phyloP scores from a whole-genome alignment of 2,329 filamentous ascomycete genomes.

The Harringtonia aguacate region DNA sequence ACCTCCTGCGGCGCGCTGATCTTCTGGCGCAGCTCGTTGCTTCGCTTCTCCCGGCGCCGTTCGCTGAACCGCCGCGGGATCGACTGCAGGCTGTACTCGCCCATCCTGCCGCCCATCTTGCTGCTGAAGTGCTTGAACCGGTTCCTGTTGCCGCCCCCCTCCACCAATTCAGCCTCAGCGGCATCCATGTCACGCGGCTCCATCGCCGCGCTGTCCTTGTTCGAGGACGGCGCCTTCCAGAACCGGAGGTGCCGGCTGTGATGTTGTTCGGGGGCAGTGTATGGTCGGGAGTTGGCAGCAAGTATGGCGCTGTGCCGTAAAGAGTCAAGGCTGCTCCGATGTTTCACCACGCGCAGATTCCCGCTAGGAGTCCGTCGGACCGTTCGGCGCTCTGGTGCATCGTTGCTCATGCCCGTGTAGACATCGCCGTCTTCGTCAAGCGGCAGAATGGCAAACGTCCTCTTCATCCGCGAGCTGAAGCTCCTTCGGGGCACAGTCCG shows the following conservation, averaged over 20 bases:
- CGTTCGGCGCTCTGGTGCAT: conserved; percentile 40
- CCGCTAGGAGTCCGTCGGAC: conserved; percentile 50
- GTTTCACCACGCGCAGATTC: conserved; percentile 47
- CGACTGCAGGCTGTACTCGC: conserved; percentile 36
- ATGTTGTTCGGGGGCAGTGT: conserved; percentile 22
- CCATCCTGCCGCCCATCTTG: conserved; percentile 36
- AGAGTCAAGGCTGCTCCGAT: conserved; percentile 37
- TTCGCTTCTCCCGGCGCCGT: conserved; percentile 45
- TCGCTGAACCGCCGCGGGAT: conserved; percentile 47
- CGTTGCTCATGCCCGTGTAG: conserved; percentile 13
- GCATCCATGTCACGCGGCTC: neutral
- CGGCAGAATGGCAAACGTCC: conserved; percentile 51
- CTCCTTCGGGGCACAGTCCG: conserved; percentile 33
- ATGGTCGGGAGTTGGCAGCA: conserved; percentile 20
- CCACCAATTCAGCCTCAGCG: no score
- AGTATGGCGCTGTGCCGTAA: conserved; percentile 18
- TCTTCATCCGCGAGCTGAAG: conserved; percentile 42
- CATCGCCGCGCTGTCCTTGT: neutral
- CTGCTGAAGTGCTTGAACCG: conserved; percentile 17
- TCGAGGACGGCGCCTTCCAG: conserved; percentile 8
- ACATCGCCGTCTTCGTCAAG: conserved; percentile 27
- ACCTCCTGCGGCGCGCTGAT: conserved; percentile 51
- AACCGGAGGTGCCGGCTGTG: conserved; percentile 12
- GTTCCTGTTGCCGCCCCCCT: neutral
- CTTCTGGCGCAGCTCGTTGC: conserved; percentile 45